Evolutionary conservation across 768 basidiomycete genomes (phyloP).

Genomic region (Sistotremastrum niveocremeum): DNA sequence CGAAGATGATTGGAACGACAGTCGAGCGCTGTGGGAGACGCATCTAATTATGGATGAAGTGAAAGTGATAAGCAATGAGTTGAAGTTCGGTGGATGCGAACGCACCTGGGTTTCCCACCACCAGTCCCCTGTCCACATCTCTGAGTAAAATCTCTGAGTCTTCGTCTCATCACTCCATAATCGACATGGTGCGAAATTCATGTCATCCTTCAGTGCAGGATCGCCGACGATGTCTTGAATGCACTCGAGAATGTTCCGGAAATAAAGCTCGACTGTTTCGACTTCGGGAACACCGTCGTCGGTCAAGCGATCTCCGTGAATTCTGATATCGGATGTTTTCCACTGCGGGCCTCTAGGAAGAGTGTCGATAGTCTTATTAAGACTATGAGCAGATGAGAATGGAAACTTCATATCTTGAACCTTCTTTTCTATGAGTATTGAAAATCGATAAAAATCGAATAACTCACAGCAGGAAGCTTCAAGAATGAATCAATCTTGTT

Average conservation of each 20-base stretch:
- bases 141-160: slow-evolving; percentile 1
- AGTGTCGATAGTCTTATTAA: slow-evolving; percentile 15
- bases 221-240: slow-evolving; percentile 10
- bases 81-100: neutral
- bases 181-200: slow-evolving; percentile 8
- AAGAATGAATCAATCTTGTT: slow-evolving; percentile 19
- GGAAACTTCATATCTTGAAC: slow-evolving; percentile 9
- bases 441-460: too few relatives aligned
- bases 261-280: too few relatives aligned
- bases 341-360: slow-evolving; percentile 14
- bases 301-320: slow-evolving; percentile 9
- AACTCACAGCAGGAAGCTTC: slow-evolving; percentile 17
- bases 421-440: too few relatives aligned
- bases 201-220: slow-evolving; percentile 7
- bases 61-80: neutral
- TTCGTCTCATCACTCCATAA: slow-evolving; percentile 4
- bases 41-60: neutral
- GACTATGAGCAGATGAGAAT: slow-evolving; percentile 13
- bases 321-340: slow-evolving; percentile 10
- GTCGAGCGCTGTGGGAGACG: slow-evolving; percentile 11
- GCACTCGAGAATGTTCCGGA: slow-evolving; percentile 2
- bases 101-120: slow-evolving; percentile 5
- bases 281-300: too few relatives aligned
- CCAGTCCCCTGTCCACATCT: slow-evolving; percentile 8
- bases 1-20: slow-evolving; percentile 29